phyloP scores from a whole-genome alignment of 108 stramenopile genomes.

The Nannochloropsis salina region DNA sequence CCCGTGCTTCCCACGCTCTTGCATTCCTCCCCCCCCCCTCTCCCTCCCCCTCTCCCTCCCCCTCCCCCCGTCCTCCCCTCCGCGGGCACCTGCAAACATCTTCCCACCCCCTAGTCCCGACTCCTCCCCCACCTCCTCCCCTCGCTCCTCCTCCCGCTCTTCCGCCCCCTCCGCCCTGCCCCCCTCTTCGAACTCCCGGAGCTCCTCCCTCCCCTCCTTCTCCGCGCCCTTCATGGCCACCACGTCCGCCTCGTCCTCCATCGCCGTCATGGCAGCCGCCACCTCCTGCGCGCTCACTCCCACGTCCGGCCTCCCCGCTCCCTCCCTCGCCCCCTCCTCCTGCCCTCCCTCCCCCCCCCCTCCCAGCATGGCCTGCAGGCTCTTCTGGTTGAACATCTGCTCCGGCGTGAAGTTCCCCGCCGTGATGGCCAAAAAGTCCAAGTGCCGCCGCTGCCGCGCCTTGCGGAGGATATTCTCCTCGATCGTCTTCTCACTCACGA shows the following conservation, averaged over 20 bases:
- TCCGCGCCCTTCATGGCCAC: slow-evolving; percentile 64
- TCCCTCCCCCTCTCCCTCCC: slow-evolving; percentile 25
- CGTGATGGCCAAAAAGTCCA: slow-evolving; percentile 89
- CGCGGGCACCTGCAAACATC: background rate
- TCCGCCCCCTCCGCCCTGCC: slow-evolving; percentile 38
- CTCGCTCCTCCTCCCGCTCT: slow-evolving; percentile 18
- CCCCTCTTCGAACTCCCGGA: slow-evolving; percentile 72
- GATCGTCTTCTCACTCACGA: slow-evolving; percentile 83
- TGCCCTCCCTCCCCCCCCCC: slow-evolving; percentile 29
- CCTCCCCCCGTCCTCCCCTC: slow-evolving; percentile 24
- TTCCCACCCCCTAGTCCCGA: no score
- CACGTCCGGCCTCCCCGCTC: background rate
- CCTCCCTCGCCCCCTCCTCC: background rate
- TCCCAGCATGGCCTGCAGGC: slow-evolving; percentile 23
- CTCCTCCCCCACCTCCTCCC: background rate
- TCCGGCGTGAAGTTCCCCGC: slow-evolving; percentile 77
- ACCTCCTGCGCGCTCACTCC: slow-evolving; percentile 68
- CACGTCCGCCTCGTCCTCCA: slow-evolving; percentile 86
- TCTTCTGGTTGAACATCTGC: slow-evolving; percentile 20
- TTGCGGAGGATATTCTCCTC: slow-evolving; percentile 97
- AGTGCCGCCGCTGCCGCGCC: slow-evolving; percentile 79
- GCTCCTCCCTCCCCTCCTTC: slow-evolving; percentile 70
- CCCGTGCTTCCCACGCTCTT: slow-evolving; percentile 27
- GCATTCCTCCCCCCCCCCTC: slow-evolving; percentile 48
- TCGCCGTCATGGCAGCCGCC: slow-evolving; percentile 74